A percentile compares a stretch with the other conserved stretches of the same genome.
Conservation (phyloP, 129 eudicot genomes). For the Mikania micrantha region DNA sequence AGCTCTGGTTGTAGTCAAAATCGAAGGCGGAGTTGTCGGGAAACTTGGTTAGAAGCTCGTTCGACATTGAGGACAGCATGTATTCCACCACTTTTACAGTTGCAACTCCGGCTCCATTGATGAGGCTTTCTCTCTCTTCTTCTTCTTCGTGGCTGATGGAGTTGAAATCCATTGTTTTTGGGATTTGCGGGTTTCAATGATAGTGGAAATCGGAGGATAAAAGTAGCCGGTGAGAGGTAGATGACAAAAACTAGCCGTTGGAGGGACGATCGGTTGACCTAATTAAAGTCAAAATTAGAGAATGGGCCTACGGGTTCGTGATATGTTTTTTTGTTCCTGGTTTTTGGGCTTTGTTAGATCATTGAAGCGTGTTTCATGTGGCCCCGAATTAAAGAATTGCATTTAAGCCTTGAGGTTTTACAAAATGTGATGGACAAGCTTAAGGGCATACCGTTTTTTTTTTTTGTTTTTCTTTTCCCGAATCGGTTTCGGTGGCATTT, state of each 20-base stretch:
- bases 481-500: too few relatives aligned
- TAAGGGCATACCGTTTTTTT: too few relatives aligned
- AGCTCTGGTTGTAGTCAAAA: constrained; percentile 85
- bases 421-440: too few relatives aligned
- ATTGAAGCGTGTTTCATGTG: neutral
- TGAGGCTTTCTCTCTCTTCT: constrained; percentile 13
- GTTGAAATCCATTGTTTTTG: constrained; percentile 21
- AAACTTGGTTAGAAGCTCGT: constrained; percentile 63
- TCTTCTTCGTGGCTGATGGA: neutral
- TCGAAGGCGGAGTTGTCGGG: constrained; percentile 92
- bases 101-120: constrained; percentile 1
- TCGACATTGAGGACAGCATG: constrained; percentile 57
- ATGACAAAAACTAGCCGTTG: constrained; percentile 51
- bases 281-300: constrained; percentile 2
- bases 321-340: constrained; percentile 1
- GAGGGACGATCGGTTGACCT: constrained; percentile 12
- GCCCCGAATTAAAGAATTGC: too few relatives aligned
- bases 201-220: neutral
- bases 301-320: neutral
- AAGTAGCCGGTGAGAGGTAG: constrained; percentile 23
- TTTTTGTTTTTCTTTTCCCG: too few relatives aligned
- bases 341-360: neutral
- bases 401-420: too few relatives aligned
- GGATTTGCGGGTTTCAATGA: too few relatives aligned
- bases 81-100: constrained; percentile 58